Base-by-base conservation (phyloP, 2,329 filamentous ascomycete species). In the Xenoacremonium recifei region DNA sequence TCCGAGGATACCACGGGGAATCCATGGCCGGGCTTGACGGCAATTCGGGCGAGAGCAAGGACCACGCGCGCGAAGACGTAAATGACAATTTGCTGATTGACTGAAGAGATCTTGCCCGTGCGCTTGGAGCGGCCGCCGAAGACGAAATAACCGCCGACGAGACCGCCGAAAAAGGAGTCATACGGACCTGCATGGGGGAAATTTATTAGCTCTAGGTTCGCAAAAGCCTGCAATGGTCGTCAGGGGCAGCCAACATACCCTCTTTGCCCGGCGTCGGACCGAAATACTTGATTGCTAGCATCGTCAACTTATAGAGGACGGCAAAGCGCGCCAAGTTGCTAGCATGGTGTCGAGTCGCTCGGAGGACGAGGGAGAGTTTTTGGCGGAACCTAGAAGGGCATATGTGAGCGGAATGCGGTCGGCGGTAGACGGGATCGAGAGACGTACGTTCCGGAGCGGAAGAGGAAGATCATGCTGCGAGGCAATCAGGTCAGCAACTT, bases 21-120 rank as follows among this genome's bases (percentile, higher is more conserved):
- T 40, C 76, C 76, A 43, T 60, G 59, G 32, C 73, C 73, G 2
- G 79, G 79, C 65, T 89, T 84, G 49, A 97, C 82, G 42, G 87
- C 81, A 44, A 97, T 72, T 60, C 89, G 89, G 21, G 91, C 93
- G 18, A 95, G 70, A 7, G 88, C 89, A 23, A 99, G 79, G 47
- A 86, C 77, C 13, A 96, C 93, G 52, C 93, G 84, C 35, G 93
- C 93, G 62, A 96, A 96, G 49, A 99, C 87, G 72, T 99, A 99
- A 58, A 97, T 88, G 65, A 96, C 90, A 63, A 99, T 99, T 75
- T 99, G 92, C 73, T 96, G 89, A 69, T 85, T 95, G 49, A 96
- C 85, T 50, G 82, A 86, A 47, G 85, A 87, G 59, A 89, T 83
- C 63, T 79, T 78, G 55, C 85, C 85, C 27, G 69, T 72, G 46